Evolutionary conservation across 2,329 filamentous ascomycete genomes (phyloP).

Genomic region (Beauveria sp.): DNA sequence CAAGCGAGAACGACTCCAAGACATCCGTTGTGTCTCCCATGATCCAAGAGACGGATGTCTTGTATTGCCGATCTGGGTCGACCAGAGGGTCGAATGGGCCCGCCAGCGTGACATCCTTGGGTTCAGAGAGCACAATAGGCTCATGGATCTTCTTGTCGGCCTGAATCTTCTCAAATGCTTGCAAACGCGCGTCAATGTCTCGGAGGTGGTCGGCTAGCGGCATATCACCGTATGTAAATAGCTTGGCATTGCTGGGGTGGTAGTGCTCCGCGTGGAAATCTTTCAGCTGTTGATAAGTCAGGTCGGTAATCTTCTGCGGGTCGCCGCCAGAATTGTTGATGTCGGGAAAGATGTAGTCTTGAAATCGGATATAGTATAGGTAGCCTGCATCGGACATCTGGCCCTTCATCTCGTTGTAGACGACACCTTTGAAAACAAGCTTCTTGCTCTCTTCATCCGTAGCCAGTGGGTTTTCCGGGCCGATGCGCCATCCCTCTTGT

Average conservation of each 20-base stretch:
- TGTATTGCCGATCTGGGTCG: constrained; percentile 78
- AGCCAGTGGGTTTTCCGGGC: constrained; percentile 75
- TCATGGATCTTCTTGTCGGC: constrained; percentile 66
- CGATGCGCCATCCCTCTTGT: constrained; percentile 94
- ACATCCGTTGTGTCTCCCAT: constrained; percentile 76
- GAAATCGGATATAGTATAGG: constrained; percentile 89
- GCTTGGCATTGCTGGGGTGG: constrained; percentile 93
- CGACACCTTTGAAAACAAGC: constrained; percentile 91
- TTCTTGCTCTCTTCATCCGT: constrained; percentile 51
- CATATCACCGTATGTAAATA: constrained; percentile 94
- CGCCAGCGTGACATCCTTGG: constrained; percentile 60
- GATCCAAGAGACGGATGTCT: constrained; percentile 90
- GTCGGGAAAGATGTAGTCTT: constrained; percentile 87
- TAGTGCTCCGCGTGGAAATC: constrained; percentile 90
- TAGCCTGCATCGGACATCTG: constrained; percentile 98
- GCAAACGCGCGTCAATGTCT: constrained; percentile 68
- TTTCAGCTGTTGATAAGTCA: constrained; percentile 84
- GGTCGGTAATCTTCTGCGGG: constrained; percentile 88
- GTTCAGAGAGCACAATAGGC: constrained; percentile 66
- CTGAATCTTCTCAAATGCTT: constrained; percentile 61
- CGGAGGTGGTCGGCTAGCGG: constrained; percentile 72
- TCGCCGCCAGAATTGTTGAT: constrained; percentile 97
- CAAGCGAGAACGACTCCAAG: constrained; percentile 80
- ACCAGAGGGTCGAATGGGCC: constrained; percentile 85
- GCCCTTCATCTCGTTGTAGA: constrained; percentile 99